Conservation (phyloP, 257 asterid genomes). For the Knoxia roxburghii region DNA sequence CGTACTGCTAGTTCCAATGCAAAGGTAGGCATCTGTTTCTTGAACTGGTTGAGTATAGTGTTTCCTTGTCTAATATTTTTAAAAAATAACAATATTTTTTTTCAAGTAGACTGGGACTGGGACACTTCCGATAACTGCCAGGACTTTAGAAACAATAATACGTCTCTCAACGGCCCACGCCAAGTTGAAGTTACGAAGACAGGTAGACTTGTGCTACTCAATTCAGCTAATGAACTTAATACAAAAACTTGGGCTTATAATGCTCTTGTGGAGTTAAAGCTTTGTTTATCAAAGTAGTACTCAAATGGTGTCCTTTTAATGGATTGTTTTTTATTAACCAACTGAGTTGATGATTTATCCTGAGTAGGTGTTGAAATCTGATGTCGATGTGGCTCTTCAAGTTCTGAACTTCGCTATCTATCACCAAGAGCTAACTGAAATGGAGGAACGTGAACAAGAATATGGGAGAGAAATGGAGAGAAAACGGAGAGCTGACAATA, state of each 20-base stretch:
- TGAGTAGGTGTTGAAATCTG: slow-evolving; percentile 67
- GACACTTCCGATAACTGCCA: slow-evolving; percentile 94
- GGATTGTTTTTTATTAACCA: slow-evolving; percentile 4
- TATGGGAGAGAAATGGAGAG: slow-evolving; percentile 49
- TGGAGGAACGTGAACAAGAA: slow-evolving; percentile 91
- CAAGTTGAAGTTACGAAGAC: slow-evolving; percentile 75
- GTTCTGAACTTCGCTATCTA: slow-evolving; percentile 94
- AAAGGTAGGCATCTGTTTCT: slow-evolving; percentile 46
- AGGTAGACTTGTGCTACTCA: slow-evolving; percentile 40
- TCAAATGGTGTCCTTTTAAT: too few species aligned
- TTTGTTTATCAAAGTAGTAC: too few species aligned
- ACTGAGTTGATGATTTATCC: slow-evolving; percentile 9
- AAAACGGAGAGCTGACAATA: slow-evolving; percentile 41
- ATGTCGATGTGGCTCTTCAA: slow-evolving; percentile 88
- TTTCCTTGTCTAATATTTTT: slow-evolving; percentile 15
- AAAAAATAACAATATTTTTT: slow-evolving; percentile 7
- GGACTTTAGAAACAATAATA: slow-evolving; percentile 92
- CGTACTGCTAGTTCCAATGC: slow-evolving; percentile 79
- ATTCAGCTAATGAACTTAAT: background rate
- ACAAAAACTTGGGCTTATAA: background rate
- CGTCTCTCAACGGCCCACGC: slow-evolving; percentile 98
- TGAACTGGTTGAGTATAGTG: slow-evolving; percentile 9
- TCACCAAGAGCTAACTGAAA: slow-evolving; percentile 95
- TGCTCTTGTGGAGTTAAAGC: background rate
- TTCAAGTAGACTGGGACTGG: slow-evolving; percentile 68